phyloP scores from a whole-genome alignment of 441 rosid genomes.

The Geranium incanum region DNA sequence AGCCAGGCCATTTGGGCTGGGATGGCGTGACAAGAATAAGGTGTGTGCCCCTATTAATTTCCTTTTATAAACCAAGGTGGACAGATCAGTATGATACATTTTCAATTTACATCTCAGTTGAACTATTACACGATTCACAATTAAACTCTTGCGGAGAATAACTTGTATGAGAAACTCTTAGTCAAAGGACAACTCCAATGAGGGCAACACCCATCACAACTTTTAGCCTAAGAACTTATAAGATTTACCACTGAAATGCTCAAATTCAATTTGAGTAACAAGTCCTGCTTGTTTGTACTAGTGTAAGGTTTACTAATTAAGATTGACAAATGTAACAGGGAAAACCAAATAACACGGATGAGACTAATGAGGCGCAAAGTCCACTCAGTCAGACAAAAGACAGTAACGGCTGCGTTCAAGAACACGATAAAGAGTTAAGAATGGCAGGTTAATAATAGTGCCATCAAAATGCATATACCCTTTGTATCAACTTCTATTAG shows the following conservation, averaged over 20 bases:
- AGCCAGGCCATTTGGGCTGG: slow-evolving; percentile 83
- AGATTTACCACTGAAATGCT: too few species aligned
- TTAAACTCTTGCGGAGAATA: too few species aligned
- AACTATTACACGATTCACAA: background rate
- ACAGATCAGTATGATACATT: too few species aligned
- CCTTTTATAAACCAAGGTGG: background rate
- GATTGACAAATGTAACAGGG: slow-evolving; percentile 26
- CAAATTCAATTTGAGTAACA: background rate
- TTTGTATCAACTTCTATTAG: background rate
- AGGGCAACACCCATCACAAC: too few species aligned
- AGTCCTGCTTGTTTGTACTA: background rate
- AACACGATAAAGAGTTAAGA: slow-evolving; percentile 29
- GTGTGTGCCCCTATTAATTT: background rate
- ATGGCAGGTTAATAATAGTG: slow-evolving; percentile 11
- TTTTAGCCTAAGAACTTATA: too few species aligned
- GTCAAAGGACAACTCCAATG: too few species aligned
- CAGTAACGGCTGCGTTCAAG: slow-evolving; percentile 23
- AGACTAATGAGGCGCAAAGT: slow-evolving; percentile 21
- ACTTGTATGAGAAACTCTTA: too few species aligned
- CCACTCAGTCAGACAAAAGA: slow-evolving; percentile 30
- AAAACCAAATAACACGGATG: slow-evolving; percentile 25
- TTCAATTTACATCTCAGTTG: background rate
- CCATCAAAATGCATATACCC: background rate
- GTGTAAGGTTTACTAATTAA: slow-evolving; percentile 34
- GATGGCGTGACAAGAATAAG: slow-evolving; percentile 61